These are phyloP conservation scores for Solanum okadae DNA, from an alignment of 257 asterid genomes.

Conservation along the genomic window DNA sequence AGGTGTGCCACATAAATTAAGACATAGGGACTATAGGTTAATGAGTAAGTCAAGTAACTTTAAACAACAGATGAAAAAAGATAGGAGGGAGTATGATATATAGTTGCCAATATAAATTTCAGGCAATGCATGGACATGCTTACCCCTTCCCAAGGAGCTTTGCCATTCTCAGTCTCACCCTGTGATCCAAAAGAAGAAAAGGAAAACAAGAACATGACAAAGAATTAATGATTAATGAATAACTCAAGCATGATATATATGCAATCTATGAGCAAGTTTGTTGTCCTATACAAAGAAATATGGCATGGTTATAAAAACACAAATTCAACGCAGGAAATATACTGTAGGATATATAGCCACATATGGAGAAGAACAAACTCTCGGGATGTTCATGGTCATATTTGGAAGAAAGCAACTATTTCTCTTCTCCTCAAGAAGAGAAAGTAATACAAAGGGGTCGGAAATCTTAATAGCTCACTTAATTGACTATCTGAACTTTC, in stretches of 20 bases:
- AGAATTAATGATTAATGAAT: background rate
- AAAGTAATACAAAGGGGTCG: background rate
- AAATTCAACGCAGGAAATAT: background rate
- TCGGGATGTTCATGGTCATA: background rate
- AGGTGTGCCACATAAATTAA: background rate
- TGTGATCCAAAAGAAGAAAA: slow-evolving; percentile 17
- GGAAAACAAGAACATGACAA: background rate
- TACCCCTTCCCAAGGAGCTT: slow-evolving; percentile 95
- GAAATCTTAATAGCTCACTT: background rate
- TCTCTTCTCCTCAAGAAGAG: background rate
- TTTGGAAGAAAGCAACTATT: background rate
- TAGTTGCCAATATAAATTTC: background rate
- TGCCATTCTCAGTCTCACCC: slow-evolving; percentile 79
- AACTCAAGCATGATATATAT: background rate
- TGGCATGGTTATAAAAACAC: background rate
- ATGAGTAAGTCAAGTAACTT: background rate
- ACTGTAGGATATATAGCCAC: background rate
- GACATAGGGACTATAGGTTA: background rate
- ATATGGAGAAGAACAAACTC: background rate
- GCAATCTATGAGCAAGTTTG: background rate
- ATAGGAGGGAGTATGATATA: background rate
- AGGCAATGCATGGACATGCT: slow-evolving; percentile 10
- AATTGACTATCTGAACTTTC: background rate
- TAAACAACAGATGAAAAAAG: background rate
- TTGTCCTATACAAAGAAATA: background rate